Conservation (phyloP, 805 yeast genomes). For the Zygotorulaspora danielsina region DNA sequence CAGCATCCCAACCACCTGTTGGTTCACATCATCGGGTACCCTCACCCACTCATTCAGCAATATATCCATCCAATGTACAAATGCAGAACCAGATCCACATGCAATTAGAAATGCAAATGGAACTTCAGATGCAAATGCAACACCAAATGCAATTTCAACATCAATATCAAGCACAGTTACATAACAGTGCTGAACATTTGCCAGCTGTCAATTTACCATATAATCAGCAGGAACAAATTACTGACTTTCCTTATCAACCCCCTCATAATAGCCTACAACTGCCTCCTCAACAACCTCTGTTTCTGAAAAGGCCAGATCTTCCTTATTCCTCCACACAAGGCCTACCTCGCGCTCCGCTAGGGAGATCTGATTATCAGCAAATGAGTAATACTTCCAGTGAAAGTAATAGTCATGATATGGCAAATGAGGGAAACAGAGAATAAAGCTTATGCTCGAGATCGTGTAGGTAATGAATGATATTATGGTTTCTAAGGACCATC, state of each 20-base stretch:
- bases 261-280: not conserved
- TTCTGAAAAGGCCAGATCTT: not conserved
- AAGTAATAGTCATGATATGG: not conserved
- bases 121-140: slow-evolving; percentile 10
- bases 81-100: slow-evolving; percentile 6
- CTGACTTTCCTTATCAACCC: slow-evolving; percentile 2
- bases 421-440: not conserved
- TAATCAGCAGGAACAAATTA: not conserved
- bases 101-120: slow-evolving; percentile 4
- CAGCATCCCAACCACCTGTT: slow-evolving; percentile 30
- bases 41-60: slow-evolving; percentile 3
- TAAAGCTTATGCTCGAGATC: not conserved
- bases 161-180: slow-evolving; percentile 9
- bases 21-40: slow-evolving; percentile 20
- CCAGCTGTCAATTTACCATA: not conserved
- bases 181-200: not conserved
- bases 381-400: not conserved
- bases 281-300: not conserved
- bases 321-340: not conserved
- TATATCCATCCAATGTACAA: slow-evolving; percentile 1
- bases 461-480: too few species aligned
- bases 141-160: slow-evolving; percentile 15
- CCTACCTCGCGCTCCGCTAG: not conserved
- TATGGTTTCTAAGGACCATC: too few species aligned
- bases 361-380: not conserved